These are phyloP conservation scores for Margaritispora aquatica DNA, from an alignment of 495 filamentous ascomycete genomes.

Conservation along the genomic window DNA sequence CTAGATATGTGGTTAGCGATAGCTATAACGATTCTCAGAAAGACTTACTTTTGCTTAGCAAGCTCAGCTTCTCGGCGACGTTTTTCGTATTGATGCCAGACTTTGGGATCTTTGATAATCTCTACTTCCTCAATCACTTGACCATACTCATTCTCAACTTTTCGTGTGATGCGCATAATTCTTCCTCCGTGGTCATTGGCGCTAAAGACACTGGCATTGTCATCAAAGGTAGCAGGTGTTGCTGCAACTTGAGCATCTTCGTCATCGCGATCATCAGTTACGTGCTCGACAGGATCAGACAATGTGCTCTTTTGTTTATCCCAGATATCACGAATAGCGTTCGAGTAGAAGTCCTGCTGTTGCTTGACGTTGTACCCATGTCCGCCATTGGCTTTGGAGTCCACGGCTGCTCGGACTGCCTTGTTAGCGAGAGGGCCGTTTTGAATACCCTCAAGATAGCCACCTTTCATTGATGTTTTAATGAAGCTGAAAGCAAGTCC, in stretches of 20 bases:
- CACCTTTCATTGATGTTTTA: slow-evolving; percentile 97
- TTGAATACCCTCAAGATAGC: slow-evolving; percentile 85
- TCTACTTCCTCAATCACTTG: slow-evolving; percentile 40
- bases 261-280: slow-evolving; percentile 63
- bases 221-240: slow-evolving; percentile 51
- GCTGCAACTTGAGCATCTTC: slow-evolving; percentile 40
- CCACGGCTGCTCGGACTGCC: slow-evolving; percentile 50
- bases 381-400: slow-evolving; percentile 80
- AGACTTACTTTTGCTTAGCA: slow-evolving; percentile 46
- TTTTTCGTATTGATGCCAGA: slow-evolving; percentile 44
- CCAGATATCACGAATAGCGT: slow-evolving; percentile 86
- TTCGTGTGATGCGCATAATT: slow-evolving; percentile 66
- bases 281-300: slow-evolving; percentile 44
- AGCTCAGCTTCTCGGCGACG: slow-evolving; percentile 44
- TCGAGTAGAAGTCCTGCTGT: slow-evolving; percentile 84
- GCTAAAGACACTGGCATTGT: slow-evolving; percentile 82
- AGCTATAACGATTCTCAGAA: neutral
- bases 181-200: slow-evolving; percentile 62
- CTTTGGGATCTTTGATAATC: slow-evolving; percentile 30
- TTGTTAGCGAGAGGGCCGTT: slow-evolving; percentile 67
- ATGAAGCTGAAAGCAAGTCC: slow-evolving; percentile 94
- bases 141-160: slow-evolving; percentile 54
- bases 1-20: slow-evolving; percentile 29
- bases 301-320: slow-evolving; percentile 75
- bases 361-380: slow-evolving; percentile 95